Evolutionary conservation across 495 filamentous ascomycete genomes (phyloP).

Genomic region (Tuber melanosporum): DNA sequence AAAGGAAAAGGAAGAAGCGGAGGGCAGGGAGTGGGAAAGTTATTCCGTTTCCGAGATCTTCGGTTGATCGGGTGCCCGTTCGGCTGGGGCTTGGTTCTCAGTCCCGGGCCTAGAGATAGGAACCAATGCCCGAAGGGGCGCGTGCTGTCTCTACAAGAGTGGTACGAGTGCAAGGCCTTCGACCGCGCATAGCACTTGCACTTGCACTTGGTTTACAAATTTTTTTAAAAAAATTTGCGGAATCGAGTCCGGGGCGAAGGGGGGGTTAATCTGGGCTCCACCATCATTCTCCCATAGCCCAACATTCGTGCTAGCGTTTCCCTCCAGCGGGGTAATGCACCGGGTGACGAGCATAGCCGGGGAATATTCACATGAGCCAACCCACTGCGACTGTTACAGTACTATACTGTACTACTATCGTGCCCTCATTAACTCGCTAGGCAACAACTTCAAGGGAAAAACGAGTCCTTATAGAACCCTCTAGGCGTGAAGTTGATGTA

Average conservation of each 20-base stretch:
- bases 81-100: neutral
- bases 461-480: neutral
- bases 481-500: neutral
- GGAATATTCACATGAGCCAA: neutral
- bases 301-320: neutral
- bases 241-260: neutral
- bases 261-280: neutral
- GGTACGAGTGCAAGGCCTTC: neutral
- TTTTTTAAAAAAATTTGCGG: neutral
- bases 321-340: neutral
- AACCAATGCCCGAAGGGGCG: neutral
- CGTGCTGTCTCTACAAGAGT: neutral
- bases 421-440: neutral
- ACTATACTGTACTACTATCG: neutral
- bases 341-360: neutral
- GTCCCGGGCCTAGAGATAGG: neutral
- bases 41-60: slow-evolving; percentile 1
- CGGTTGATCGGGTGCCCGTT: neutral
- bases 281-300: neutral
- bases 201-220: neutral
- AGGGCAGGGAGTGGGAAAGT: neutral
- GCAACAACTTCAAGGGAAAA: neutral
- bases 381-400: neutral
- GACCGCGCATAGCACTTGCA: neutral
- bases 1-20: neutral